A percentile compares a stretch with the other conserved stretches of the same genome.
Evolutionary conservation across 164 flowering plant genomes (phyloP).

Genomic region (Platanus orientalis): DNA sequence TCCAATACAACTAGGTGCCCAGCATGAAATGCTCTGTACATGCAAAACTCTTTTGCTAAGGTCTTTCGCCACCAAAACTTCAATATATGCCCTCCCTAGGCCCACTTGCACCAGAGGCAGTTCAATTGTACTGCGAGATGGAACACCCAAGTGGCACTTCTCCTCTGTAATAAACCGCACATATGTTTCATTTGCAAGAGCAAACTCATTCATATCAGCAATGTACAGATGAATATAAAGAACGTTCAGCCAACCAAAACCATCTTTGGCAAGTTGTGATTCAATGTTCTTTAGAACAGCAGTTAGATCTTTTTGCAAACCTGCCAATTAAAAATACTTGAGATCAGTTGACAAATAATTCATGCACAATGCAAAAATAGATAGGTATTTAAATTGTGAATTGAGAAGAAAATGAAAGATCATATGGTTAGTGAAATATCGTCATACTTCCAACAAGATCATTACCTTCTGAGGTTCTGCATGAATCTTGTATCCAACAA

Average conservation of each 20-base stretch:
- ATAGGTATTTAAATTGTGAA: too few relatives aligned
- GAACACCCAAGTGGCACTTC: constrained; percentile 85
- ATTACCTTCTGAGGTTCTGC: constrained; percentile 53
- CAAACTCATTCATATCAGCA: constrained; percentile 76
- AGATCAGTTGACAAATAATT: neutral
- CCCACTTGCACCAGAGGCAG: constrained; percentile 63
- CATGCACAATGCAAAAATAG: constrained; percentile 2
- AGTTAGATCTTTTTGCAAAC: constrained; percentile 60
- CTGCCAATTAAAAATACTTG: constrained; percentile 28
- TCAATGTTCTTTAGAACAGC: constrained; percentile 56
- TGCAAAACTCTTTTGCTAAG: constrained; percentile 74
- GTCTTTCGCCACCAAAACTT: constrained; percentile 70
- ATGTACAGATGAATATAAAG: constrained; percentile 86
- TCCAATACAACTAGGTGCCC: constrained; percentile 99
- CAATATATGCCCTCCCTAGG: constrained; percentile 69
- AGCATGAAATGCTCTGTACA: constrained; percentile 92
- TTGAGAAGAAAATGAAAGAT: neutral
- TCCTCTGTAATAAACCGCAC: constrained; percentile 80
- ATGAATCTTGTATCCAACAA: constrained; percentile 69
- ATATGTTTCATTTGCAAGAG: constrained; percentile 82
- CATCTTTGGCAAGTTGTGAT: constrained; percentile 37
- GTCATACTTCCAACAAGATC: neutral
- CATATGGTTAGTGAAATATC: neutral
- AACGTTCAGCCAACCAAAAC: constrained; percentile 74
- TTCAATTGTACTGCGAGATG: constrained; percentile 93